Evolutionary conservation across 1,139 yeast species (phyloP), one percentile per base, ranked within the genome.

Genomic region (Geotrichum candidum): DNA sequence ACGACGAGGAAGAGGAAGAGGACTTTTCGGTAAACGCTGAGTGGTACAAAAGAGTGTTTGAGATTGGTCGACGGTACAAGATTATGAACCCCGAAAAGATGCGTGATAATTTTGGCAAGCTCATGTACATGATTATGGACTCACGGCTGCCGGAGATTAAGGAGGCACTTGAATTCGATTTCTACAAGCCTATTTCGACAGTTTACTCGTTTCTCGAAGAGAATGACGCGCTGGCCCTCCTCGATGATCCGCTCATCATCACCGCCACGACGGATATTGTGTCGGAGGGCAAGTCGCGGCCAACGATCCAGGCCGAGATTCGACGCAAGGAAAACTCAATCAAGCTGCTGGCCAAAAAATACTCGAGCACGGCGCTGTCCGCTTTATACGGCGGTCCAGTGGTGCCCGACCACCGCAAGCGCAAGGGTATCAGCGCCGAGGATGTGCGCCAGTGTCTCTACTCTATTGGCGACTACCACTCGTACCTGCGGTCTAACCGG

Each of bases 71-170:
- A 67, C 78, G 94, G 58, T 87, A 87, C 74, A 87, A 87, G 70
- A 84, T 87, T 66, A 85, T 87, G 90, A 87, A 87, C 69, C 94
- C 94, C 0, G 90, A 87, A 67, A 80, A 83, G 67, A 84, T 87
- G 88, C 79, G 90, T 63, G 87, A 84, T 67, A 84, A 85, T 1
- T 87, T 84, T 71, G 94, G 94, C 53, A 86, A 87, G 69, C 75
- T 87, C 63, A 85, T 88, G 76, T 87, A 86, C 72, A 87, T 87
- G 87, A 84, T 87, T 54, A 87, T 87, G 91, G 94, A 87, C 70
- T 87, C 92, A 1, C 76, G 88, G 60, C 74, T 86, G 52, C 87
- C 89, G 0, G 90, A 87, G 67, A 82, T 87, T 63, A 81, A 80
- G 65, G 83, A 82, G 22, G 84, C 84, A 57, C 80, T 87, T 83